Percentiles rank a stretch among this genome's conserved stretches.
Evolutionary conservation across 2,329 filamentous ascomycete genomes (phyloP).

Genomic region (Scolecobasidium constrictum): DNA sequence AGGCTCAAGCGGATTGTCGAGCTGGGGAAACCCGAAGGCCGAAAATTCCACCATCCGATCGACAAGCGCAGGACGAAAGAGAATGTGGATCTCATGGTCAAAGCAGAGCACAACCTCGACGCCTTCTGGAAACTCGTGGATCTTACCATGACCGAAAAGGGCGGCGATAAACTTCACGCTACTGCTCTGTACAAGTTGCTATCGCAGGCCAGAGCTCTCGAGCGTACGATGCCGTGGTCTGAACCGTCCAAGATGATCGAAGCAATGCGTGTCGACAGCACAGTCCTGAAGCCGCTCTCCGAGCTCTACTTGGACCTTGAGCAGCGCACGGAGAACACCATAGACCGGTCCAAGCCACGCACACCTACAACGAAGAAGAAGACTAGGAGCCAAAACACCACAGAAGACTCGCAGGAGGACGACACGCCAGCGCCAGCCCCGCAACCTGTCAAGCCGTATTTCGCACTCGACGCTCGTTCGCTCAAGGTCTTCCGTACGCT

Average conservation of each 20-base stretch:
- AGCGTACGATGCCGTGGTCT: too few species aligned
- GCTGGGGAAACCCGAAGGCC: constrained; percentile 24
- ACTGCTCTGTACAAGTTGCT: too few species aligned
- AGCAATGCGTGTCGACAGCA: too few species aligned
- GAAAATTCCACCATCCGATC: constrained; percentile 37
- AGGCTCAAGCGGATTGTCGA: background rate
- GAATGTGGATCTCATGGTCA: constrained; percentile 33
- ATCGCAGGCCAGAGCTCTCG: too few species aligned
- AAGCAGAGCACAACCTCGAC: constrained; percentile 39
- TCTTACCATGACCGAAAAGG: background rate
- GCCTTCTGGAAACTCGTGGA: constrained; percentile 29
- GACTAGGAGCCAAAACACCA: constrained; percentile 11
- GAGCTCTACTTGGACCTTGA: constrained; percentile 11
- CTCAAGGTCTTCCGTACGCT: constrained; percentile 33
- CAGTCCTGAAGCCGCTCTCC: background rate
- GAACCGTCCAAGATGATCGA: too few species aligned
- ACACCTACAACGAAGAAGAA: constrained; percentile 10
- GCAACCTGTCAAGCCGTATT: too few species aligned
- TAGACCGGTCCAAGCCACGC: constrained; percentile 8
- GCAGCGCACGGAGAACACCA: constrained; percentile 16
- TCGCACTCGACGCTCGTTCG: constrained; percentile 25
- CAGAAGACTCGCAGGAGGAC: constrained; percentile 1
- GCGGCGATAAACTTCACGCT: too few species aligned
- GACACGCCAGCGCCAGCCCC: too few species aligned
- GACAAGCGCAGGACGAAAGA: constrained; percentile 36